These are phyloP conservation scores for Pichia kluyveri DNA, from an alignment of 805 yeast genomes.

Conservation along the genomic window DNA sequence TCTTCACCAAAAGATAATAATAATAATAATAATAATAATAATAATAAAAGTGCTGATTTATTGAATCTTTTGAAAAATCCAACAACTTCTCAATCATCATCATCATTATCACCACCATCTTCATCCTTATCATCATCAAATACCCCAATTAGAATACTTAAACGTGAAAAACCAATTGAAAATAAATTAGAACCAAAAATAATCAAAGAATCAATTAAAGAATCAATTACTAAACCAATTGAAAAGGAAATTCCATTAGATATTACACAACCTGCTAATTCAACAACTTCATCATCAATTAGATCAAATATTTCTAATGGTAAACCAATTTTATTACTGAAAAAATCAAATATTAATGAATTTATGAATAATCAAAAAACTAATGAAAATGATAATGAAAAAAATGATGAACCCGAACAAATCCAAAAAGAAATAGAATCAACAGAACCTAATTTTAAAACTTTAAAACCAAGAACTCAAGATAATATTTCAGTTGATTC, in stretches of 20 bases:
- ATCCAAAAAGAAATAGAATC: neutral
- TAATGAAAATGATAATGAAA: no score
- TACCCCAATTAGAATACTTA: constrained; percentile 8
- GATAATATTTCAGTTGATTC: constrained; percentile 1
- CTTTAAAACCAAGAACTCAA: neutral
- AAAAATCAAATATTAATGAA: constrained; percentile 1
- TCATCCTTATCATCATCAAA: no score
- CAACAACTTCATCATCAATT: constrained; percentile 5
- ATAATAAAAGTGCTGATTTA: constrained; percentile 1
- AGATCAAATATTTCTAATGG: neutral
- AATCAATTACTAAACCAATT: neutral
- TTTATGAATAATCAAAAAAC: neutral
- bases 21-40: no score
- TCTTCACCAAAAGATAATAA: neutral
- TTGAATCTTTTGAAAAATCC: constrained; percentile 7
- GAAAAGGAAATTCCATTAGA: neutral
- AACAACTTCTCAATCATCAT: neutral
- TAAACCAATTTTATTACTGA: constrained; percentile 9
- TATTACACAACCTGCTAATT: constrained; percentile 12
- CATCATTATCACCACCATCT: no score
- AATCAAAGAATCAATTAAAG: neutral
- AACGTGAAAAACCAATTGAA: constrained; percentile 9
- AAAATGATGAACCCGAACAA: no score
- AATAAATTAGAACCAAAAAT: neutral
- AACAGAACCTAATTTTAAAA: neutral